Evolutionary conservation across 2,329 filamentous ascomycete species (phyloP).

Genomic region (Penicillium capsulatum): DNA sequence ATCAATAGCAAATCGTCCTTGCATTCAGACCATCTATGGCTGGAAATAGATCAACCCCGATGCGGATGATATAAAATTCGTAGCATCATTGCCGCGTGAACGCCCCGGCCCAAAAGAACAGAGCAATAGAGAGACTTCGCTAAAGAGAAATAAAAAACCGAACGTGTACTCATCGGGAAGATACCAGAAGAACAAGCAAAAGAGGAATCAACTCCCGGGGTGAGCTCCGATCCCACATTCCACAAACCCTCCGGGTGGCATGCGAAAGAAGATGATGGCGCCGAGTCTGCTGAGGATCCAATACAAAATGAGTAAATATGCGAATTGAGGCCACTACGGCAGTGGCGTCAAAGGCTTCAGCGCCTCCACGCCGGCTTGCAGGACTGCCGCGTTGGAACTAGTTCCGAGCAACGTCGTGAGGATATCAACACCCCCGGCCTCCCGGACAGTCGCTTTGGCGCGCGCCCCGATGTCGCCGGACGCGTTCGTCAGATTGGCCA

Average conservation of each 20-base stretch:
- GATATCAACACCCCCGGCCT: conserved; percentile 60
- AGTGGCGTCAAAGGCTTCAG: conserved; percentile 62
- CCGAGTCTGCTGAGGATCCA: background rate
- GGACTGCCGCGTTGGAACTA: conserved; percentile 63
- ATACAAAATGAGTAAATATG: conserved; percentile 7
- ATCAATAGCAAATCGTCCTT: background rate
- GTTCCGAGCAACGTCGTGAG: conserved; percentile 67
- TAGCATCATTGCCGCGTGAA: conserved; percentile 5
- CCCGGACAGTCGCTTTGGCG: conserved; percentile 58
- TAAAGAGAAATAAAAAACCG: conserved; percentile 17
- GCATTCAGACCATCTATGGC: conserved; percentile 1
- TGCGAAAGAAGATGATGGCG: background rate
- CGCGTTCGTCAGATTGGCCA: conserved; percentile 65
- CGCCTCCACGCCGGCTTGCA: conserved; percentile 67
- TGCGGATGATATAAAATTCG: background rate
- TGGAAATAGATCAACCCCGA: conserved; percentile 1
- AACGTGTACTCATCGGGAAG: conserved; percentile 17
- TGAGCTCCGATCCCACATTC: too few species aligned
- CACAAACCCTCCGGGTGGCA: too few species aligned
- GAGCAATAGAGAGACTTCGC: too few species aligned
- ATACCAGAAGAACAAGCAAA: conserved; percentile 5
- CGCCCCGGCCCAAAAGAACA: too few species aligned
- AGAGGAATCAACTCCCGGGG: too few species aligned
- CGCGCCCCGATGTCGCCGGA: conserved; percentile 62
- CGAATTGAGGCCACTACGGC: conserved; percentile 2